Evolutionary conservation across 2,329 filamentous ascomycete species (phyloP).

Genomic region (Ascomycota sp.): DNA sequence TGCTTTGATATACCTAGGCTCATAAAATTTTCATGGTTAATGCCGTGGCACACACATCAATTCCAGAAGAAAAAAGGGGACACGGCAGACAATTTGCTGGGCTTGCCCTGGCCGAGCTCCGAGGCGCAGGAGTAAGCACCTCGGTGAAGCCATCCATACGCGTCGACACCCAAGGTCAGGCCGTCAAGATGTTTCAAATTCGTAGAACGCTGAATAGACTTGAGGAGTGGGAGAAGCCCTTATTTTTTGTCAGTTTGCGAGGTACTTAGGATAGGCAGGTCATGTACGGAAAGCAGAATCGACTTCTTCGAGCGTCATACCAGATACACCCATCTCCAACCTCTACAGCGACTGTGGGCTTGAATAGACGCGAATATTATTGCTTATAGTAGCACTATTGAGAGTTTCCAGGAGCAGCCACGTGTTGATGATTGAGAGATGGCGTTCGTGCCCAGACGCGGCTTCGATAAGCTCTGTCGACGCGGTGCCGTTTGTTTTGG

Average conservation of each 20-base stretch:
- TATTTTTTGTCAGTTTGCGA: not conserved
- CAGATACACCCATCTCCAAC: slow-evolving; percentile 15
- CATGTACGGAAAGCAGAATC: not conserved
- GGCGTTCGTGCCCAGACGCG: not conserved
- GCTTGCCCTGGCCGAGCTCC: slow-evolving; percentile 71
- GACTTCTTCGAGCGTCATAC: slow-evolving; percentile 5
- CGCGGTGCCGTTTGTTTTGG: not conserved
- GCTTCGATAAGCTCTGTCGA: not conserved
- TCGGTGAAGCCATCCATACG: slow-evolving; percentile 93
- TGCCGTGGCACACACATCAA: not conserved
- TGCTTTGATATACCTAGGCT: slow-evolving; percentile 60
- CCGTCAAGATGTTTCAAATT: slow-evolving; percentile 72
- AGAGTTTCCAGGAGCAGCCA: no score
- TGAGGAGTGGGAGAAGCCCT: slow-evolving; percentile 78
- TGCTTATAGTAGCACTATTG: no score
- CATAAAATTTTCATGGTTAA: no score
- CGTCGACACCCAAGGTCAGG: slow-evolving; percentile 81
- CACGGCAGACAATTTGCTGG: slow-evolving; percentile 52
- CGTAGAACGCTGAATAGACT: slow-evolving; percentile 81
- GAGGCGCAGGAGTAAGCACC: slow-evolving; percentile 77
- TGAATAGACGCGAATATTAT: not conserved
- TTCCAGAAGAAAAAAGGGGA: not conserved
- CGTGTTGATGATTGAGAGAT: not conserved
- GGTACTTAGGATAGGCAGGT: no score
- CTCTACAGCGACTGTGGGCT: not conserved